Evolutionary conservation across 176 grass and related monocot genomes (phyloP), one percentile per base, ranked within the genome.

Genomic region (Guadua angustifolia): DNA sequence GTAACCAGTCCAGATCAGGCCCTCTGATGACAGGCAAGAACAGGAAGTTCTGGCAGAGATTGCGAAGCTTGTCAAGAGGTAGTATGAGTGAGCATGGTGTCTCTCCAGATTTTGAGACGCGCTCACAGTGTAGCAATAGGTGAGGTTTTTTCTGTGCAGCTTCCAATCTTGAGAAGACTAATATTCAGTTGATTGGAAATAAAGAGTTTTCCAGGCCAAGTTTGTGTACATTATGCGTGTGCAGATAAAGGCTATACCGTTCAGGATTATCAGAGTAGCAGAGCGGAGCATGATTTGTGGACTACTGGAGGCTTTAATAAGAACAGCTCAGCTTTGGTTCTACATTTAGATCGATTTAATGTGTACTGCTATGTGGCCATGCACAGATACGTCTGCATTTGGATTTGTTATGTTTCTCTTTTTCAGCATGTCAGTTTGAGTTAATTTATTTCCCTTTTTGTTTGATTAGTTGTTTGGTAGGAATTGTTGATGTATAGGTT

Each of bases 1-100:
- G 69, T 40, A 94, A 91, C 83, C 92, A 92, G 65, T 92, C 85
- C 42, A 92, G 93, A 77, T 94, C 93, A 22, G 96, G 93, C 18
- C 96, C 93, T 7, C 74, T 99, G 71, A 80, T 78, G 60, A 87
- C 88, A 49, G 86, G 89, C 66, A 95, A 85, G 42, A 95, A 51
- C 66, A 89, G 16, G 61, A 88, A 98, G 51, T 93, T 93, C 62
- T 99, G 96, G 96, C 93, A 94, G 70, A 95, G 86, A 45, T 78
- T 95, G 19, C 83, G 85, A 63, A 92, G 80, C 80, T 68, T 91
- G 57, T 92, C 85, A 42, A 90, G 86, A 47, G 96, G 96, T 16
- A 99, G 91, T 75, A 99, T 94, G 91, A 99, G 89, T 29, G 96
- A 94, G 86, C 89, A 90, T 87, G 89, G 86, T 16, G 47, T 76